Evolutionary conservation across 208 protist species (phyloP), one percentile per base, ranked within the genome.

Genomic region (Porcisia deanei): DNA sequence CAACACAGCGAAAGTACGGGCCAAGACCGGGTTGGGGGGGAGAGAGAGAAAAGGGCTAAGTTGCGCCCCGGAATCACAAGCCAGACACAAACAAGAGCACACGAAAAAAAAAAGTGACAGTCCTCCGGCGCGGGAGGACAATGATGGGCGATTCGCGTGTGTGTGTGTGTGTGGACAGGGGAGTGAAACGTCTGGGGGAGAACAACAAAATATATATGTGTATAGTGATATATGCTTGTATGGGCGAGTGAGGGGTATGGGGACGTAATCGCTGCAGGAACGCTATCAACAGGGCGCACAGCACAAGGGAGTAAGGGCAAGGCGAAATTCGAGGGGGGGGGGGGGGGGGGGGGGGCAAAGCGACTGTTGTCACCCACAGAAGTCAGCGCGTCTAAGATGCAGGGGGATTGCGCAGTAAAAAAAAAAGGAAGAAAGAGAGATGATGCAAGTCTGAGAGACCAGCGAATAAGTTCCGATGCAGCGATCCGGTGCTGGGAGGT

Each of bases 71-170:
- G 14, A 22, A 60, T 20, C 47, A 52, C 47, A 52, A 52, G 47
- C 47, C 47, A 52, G 47, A 52, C 5, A 52, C 47, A 52, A 52
- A 52, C 47, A 52, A 52, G 47, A 52, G 47, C 10, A 80, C 58
- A 20, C 34, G 55, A 73, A 81, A 47, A 57, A 57, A 81, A 81
- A 39, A 73, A 52, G 16, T n/a, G 25, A 73, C 47, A 52, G 47
- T 52, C 47, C 47, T 52, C 10, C 47, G 47, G 0, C 10, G 47
- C 8, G 47, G 30, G 25, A 84, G 55, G 58, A 20, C 3, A 6
- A 49, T 49, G 22, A 49, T 16, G 2, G 41, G 41, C 30, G 47
- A 67, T 20, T 52, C 47, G 47, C 30, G 18, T 65, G 43, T 41
- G 2, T n/a, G 37, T 20, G 10, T 59, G 54, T 30, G 30, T 30